Evolutionary conservation across 495 filamentous ascomycete species (phyloP).

Genomic region (Venustampulla echinocandica): DNA sequence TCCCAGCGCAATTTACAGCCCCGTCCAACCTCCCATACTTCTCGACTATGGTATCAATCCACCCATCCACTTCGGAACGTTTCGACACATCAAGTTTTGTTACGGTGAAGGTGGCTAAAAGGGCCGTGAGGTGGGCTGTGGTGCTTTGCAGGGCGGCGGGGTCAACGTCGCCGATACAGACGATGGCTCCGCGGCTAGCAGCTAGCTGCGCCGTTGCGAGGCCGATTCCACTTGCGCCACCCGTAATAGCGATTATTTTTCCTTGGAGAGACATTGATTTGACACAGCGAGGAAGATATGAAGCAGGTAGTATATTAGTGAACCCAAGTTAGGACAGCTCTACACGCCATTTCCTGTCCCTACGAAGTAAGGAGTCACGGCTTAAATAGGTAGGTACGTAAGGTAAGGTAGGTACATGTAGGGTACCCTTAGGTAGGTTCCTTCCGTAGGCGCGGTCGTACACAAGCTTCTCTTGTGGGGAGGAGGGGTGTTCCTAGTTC

Average conservation of each 20-base stretch:
- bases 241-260: not conserved
- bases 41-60: constrained; percentile 25
- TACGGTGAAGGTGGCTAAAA: constrained; percentile 7
- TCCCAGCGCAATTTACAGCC: constrained; percentile 44
- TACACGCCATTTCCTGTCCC: too few species aligned
- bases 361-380: too few species aligned
- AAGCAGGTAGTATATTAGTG: too few species aligned
- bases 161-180: constrained; percentile 40
- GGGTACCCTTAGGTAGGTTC: too few species aligned
- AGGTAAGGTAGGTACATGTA: too few species aligned
- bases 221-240: constrained; percentile 32
- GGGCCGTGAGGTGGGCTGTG: constrained; percentile 12
- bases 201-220: constrained; percentile 39
- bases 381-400: too few species aligned
- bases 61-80: constrained; percentile 21
- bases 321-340: too few species aligned
- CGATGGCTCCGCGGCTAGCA: constrained; percentile 31
- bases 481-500: too few species aligned
- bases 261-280: not conserved
- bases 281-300: too few species aligned
- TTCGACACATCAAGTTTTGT: constrained; percentile 33
- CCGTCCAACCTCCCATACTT: constrained; percentile 37
- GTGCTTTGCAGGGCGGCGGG: constrained; percentile 19
- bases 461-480: too few species aligned
- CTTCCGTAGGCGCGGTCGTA: too few species aligned